Conservation (phyloP, 768 basidiomycete species). For the Hirschioporus abietinus region DNA sequence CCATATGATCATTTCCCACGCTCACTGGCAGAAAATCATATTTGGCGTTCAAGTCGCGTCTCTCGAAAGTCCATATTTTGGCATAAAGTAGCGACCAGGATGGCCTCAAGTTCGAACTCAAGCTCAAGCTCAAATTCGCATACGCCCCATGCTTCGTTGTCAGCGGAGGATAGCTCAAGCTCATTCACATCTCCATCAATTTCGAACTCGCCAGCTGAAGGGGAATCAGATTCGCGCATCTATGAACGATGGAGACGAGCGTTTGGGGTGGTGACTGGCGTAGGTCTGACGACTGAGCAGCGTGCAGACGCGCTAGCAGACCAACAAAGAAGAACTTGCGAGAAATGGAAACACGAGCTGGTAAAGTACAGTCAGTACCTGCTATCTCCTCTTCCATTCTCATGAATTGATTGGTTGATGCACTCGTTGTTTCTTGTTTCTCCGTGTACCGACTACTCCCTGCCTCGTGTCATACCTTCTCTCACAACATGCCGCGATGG, state of each 20-base stretch:
- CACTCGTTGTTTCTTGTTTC: neutral
- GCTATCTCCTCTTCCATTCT: neutral
- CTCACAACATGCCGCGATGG: neutral
- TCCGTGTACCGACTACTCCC: neutral
- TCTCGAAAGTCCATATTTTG: neutral
- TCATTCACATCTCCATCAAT: neutral
- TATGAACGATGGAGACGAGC: constrained; percentile 51
- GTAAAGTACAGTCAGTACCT: constrained; percentile 62
- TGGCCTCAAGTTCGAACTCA: neutral
- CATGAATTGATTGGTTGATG: neutral
- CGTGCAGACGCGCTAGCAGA: constrained; percentile 27
- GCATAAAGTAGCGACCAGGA: neutral
- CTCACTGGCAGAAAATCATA: no score
- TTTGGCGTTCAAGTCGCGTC: no score
- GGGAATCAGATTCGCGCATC: constrained; percentile 17
- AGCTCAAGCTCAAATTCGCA: neutral
- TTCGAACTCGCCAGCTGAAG: neutral
- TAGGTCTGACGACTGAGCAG: constrained; percentile 44
- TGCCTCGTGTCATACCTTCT: neutral
- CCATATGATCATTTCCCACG: no score
- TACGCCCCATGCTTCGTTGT: neutral
- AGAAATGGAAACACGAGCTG: constrained; percentile 63
- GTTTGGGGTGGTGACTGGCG: constrained; percentile 43
- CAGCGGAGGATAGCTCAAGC: neutral
- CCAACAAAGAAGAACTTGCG: constrained; percentile 46